Base-by-base conservation (phyloP, 2,329 filamentous ascomycete species). In the Dissoconium aciculare region DNA sequence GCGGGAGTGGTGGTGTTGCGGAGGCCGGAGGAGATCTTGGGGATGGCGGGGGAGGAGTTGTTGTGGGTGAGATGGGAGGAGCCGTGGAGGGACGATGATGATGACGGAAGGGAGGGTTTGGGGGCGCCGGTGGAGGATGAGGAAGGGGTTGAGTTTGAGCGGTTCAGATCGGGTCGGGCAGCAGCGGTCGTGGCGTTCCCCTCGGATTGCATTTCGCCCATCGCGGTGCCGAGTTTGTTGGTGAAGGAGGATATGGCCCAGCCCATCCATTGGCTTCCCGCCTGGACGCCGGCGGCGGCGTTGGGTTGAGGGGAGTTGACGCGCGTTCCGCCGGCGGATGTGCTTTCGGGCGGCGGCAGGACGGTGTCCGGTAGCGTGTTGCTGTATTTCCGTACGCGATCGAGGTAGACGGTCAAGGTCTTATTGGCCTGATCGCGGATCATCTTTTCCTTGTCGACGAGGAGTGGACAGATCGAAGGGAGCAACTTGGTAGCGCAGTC, bases 161-260 rank as follows among this genome's bases (percentile, higher is more conserved):
- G 30, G 16, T 32, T 36, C 14, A 36, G 27, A 13, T 34, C 29
- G 11, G 41, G 31, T 11, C 30, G 26, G 25, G 34, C 30, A 17
- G 31, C 59, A 37, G 66, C 65, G 31, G 63, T 56, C n/a, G n/a
- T n/a, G n/a, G n/a, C n/a, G n/a, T n/a, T n/a, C n/a, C n/a, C n/a
- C 11, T 66, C 52, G 9, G 72, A 60, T 49, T 87, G 67, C 40
- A 98, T 98, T 34, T 94, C 79, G 11, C 89, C 89, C 5, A 78
- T 78, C 0, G 83, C 84, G 0, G 79, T 60, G 2, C 82, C 76
- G 9, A 95, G 55, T 48, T 93, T 94, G 57, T 95, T 95, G 2
- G 89, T 95, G 52, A 98, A 98, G 1, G 84, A 94, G 0, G 89
- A 95, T 32, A 98, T 94, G 1, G 89, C 89, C 89, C 89, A 98